Percentiles rank a stretch among this genome's conserved stretches.
phyloP scores from a whole-genome alignment of 495 filamentous ascomycete species.

The Neurospora intermedia region DNA sequence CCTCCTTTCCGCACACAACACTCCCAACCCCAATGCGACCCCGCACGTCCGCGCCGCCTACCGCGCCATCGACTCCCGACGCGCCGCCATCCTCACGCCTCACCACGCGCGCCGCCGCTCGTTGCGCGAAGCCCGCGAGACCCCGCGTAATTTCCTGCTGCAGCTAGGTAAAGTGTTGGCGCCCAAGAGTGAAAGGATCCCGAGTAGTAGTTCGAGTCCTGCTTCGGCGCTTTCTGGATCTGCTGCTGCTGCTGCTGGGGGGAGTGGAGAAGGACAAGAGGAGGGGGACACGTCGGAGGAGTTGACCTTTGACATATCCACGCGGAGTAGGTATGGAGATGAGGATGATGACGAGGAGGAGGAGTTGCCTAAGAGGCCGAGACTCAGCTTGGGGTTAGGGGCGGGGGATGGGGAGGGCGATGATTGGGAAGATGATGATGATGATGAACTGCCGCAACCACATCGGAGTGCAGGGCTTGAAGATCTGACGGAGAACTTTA shows the following conservation, averaged over 20 bases:
- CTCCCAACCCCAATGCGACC: conserved; percentile 29
- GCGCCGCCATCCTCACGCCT: conserved; percentile 63
- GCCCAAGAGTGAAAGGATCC: conserved; percentile 41
- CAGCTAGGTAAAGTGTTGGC: conserved; percentile 59
- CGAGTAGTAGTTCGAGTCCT: neutral
- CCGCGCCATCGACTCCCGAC: conserved; percentile 57
- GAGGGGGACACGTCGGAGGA: neutral
- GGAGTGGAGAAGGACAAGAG: neutral
- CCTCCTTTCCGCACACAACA: conserved; percentile 26
- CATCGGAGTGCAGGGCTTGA: conserved; percentile 55
- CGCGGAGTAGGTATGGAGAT: conserved; percentile 25
- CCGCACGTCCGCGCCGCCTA: conserved; percentile 57
- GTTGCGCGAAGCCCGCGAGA: conserved; percentile 58
- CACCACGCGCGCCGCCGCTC: conserved; percentile 54
- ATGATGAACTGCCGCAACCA: conserved; percentile 45
- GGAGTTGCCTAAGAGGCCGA: conserved; percentile 48
- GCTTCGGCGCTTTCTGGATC: too few species aligned
- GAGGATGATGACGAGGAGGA: conserved; percentile 59
- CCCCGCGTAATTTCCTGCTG: conserved; percentile 59
- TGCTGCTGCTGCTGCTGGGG: too few species aligned
- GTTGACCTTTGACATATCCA: neutral
- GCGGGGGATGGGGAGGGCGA: conserved; percentile 27
- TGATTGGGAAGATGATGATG: conserved; percentile 40
- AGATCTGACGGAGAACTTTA: conserved; percentile 49
- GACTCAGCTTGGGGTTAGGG: conserved; percentile 47